Evolutionary conservation across 306 rosid genomes (phyloP).

Genomic region (Begonia masoniana): DNA sequence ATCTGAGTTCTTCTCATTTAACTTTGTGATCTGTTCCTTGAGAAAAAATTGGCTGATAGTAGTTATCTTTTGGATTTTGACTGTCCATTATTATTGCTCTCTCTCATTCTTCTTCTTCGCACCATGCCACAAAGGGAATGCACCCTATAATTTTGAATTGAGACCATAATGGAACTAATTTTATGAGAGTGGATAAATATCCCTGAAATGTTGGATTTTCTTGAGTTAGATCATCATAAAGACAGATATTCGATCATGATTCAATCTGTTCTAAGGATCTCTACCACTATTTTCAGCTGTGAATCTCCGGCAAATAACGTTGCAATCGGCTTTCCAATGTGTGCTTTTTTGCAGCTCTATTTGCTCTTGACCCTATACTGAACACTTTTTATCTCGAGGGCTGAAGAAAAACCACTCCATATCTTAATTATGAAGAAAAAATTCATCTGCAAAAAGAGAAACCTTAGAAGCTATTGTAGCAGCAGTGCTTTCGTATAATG

Average conservation of each 20-base stretch:
- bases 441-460: conserved; percentile 41
- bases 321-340: conserved; percentile 91
- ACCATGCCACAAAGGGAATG: conserved; percentile 73
- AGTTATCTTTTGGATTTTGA: conserved; percentile 24
- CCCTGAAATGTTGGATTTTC: conserved; percentile 52
- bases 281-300: too few species aligned
- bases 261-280: conserved; percentile 24
- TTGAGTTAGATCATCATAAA: conserved; percentile 42
- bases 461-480: neutral
- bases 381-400: conserved; percentile 76
- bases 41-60: conserved; percentile 2
- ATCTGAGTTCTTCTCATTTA: conserved; percentile 33
- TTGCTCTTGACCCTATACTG: conserved; percentile 83
- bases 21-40: too few species aligned
- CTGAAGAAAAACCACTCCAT: conserved; percentile 97
- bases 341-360: conserved; percentile 76
- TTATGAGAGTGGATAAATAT: conserved; percentile 1
- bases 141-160: conserved; percentile 35
- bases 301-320: too few species aligned
- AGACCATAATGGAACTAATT: conserved; percentile 2
- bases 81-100: conserved; percentile 30
- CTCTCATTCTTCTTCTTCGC: conserved; percentile 36
- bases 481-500: neutral
- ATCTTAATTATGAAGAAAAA: conserved; percentile 64
- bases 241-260: conserved; percentile 86